A percentile compares a stretch with the other conserved stretches of the same genome.
Conservation (phyloP, 495 filamentous ascomycete species). For the Penicillium roqueforti region DNA sequence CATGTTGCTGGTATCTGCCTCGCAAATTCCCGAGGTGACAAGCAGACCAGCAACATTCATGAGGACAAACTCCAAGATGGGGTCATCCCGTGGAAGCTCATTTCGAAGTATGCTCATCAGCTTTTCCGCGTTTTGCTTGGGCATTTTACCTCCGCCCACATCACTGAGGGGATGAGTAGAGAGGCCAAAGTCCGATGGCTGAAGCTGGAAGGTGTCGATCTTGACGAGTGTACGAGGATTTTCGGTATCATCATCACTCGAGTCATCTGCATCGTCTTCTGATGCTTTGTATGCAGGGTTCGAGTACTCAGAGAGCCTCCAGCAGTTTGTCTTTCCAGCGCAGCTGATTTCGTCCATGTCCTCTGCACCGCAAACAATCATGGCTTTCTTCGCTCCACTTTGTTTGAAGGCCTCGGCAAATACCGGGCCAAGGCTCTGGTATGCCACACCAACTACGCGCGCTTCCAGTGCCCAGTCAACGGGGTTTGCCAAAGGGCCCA, state of each 20-base stretch:
- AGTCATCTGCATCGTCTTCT: slow-evolving; percentile 27
- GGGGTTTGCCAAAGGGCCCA: slow-evolving; percentile 90
- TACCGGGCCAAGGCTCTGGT: slow-evolving; percentile 72
- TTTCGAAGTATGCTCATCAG: slow-evolving; percentile 71
- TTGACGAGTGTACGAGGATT: slow-evolving; percentile 46
- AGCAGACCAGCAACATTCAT: slow-evolving; percentile 89
- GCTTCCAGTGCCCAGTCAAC: slow-evolving; percentile 77
- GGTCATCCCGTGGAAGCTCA: slow-evolving; percentile 66
- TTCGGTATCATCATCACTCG: slow-evolving; percentile 37
- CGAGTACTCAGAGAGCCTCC: slow-evolving; percentile 62
- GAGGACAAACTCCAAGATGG: slow-evolving; percentile 88
- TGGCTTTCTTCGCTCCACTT: slow-evolving; percentile 71
- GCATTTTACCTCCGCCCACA: slow-evolving; percentile 80
- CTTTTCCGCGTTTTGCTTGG: slow-evolving; percentile 80
- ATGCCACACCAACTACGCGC: slow-evolving; percentile 86
- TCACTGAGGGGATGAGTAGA: slow-evolving; percentile 64
- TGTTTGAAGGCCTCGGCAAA: slow-evolving; percentile 82
- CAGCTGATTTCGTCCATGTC: slow-evolving; percentile 94
- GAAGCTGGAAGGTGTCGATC: slow-evolving; percentile 68
- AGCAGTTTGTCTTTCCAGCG: slow-evolving; percentile 81
- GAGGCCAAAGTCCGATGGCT: slow-evolving; percentile 82
- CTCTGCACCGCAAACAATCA: slow-evolving; percentile 92
- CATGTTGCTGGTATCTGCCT: slow-evolving; percentile 71
- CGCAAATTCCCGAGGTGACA: slow-evolving; percentile 79
- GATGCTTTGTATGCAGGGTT: slow-evolving; percentile 40